Evolutionary conservation across 257 asterid genomes (phyloP), one percentile per base, ranked within the genome.

Genomic region (Jacaranda mimosifolia): DNA sequence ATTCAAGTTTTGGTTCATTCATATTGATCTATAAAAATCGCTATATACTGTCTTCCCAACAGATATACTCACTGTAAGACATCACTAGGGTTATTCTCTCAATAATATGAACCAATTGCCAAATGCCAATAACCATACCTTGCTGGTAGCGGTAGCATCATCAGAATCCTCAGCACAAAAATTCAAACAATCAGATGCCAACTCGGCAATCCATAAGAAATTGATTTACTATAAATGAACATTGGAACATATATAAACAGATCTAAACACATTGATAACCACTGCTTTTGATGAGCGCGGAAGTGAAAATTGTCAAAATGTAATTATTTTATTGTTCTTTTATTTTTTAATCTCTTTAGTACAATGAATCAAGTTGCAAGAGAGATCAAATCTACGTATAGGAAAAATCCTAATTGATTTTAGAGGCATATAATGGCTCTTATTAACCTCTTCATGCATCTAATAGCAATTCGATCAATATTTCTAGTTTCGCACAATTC

Each of bases 141-240:
- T 94, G 88, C 97, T 92, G 62, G 86, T n/a, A 88, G 73, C n/a
- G n/a, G n/a, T n/a, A n/a, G 91, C 91, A 83, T 94, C 98, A 83
- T 92, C 98, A 73, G 98, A 92, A 85, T 94, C 98, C 89, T 94
- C 98, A 36, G 96, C 80, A 77, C 98, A 94, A 78, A 98, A 94
- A 76, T 83, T 92, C 56, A 88, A 75, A 82, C 98, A 94, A 77
- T 94, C 98, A 73, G 96, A 86, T 17, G 91, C 91, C 79, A 94
- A 80, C 86, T 91, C 98, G 89, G 92, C 71, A 83, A 77, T 42
- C 73, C 64, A 71, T 67, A 21, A n/a, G 35, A 64, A 69, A 74
- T n/a, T n/a, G n/a, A n/a, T 55, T 15, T 43, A 64, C 17, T 36
- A 21, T 8, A 17, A 21, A 35, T 51, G 62, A 67, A 55, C 39